Evolutionary conservation across 805 yeast genomes (phyloP).

Genomic region (Cyberlindnera nakhonratchasimensis): DNA sequence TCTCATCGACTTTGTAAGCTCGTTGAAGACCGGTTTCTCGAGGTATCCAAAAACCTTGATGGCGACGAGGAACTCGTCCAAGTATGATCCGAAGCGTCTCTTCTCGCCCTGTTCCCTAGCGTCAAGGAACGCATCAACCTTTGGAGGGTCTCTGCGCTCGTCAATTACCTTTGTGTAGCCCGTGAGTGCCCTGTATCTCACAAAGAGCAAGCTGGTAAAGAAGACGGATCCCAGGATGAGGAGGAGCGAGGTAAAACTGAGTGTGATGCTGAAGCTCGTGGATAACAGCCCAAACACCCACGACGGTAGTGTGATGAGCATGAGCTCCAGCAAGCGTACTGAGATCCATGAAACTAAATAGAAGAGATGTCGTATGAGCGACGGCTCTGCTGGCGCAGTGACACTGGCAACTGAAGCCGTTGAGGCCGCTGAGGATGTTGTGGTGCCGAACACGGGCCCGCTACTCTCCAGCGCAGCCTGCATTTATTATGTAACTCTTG

Average conservation of each 20-base stretch:
- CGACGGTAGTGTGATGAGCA: conserved; percentile 29
- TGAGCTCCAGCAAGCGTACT: conserved; percentile 5
- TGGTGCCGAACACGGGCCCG: too few species aligned
- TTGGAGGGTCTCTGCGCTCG: conserved; percentile 37
- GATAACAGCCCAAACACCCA: conserved; percentile 35
- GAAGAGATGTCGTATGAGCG: neutral
- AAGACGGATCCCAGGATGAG: conserved; percentile 9
- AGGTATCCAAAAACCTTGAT: conserved; percentile 92
- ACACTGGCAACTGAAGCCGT: neutral
- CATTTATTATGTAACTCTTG: too few species aligned
- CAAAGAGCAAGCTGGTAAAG: conserved; percentile 13
- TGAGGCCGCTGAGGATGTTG: neutral
- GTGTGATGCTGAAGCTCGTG: conserved; percentile 32
- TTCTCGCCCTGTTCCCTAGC: conserved; percentile 31
- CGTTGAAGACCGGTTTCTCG: conserved; percentile 88
- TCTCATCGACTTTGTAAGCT: conserved; percentile 85
- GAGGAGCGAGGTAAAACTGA: conserved; percentile 17
- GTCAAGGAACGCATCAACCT: conserved; percentile 14
- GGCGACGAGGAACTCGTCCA: conserved; percentile 87
- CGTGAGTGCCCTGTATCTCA: conserved; percentile 17
- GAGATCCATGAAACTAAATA: conserved; percentile 9
- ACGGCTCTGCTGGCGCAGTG: conserved; percentile 1
- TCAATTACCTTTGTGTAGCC: conserved; percentile 26
- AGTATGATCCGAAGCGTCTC: conserved; percentile 53
- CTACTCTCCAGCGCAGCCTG: too few species aligned